These are phyloP conservation scores for Didymella exigua DNA, from an alignment of 2,329 filamentous ascomycete species.

Conservation along the genomic window DNA sequence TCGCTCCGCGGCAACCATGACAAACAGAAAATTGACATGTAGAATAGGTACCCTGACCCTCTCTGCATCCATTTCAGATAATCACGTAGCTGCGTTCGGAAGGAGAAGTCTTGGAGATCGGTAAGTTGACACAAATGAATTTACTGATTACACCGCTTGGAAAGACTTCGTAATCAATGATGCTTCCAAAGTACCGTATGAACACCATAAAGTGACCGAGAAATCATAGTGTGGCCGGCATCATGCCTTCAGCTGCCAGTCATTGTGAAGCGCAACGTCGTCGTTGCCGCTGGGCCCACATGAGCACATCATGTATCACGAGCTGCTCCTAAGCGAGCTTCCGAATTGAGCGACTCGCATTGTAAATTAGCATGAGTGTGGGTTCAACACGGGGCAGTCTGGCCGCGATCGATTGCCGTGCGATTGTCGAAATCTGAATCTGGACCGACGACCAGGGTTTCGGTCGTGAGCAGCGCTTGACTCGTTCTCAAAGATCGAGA, in stretches of 20 bases:
- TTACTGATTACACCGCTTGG: neutral
- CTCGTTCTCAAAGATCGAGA: slow-evolving; percentile 1
- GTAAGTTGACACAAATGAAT: neutral
- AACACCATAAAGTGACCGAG: slow-evolving; percentile 1
- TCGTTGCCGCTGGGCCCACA: slow-evolving; percentile 13
- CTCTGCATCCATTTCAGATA: neutral
- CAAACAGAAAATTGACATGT: neutral
- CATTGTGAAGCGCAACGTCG: slow-evolving; percentile 5
- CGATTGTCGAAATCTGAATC: slow-evolving; percentile 21
- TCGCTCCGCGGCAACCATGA: neutral
- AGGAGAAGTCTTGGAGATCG: neutral
- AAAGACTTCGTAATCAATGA: neutral
- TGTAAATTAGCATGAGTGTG: neutral
- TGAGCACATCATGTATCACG: neutral
- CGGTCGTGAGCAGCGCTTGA: slow-evolving; percentile 16
- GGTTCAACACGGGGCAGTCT: slow-evolving; percentile 1
- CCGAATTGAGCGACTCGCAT: slow-evolving; percentile 8
- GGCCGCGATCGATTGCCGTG: slow-evolving; percentile 13
- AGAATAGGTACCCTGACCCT: neutral
- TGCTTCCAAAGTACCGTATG: neutral
- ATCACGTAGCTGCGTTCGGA: neutral
- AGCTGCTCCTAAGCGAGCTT: slow-evolving; percentile 5
- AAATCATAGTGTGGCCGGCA: slow-evolving; percentile 2
- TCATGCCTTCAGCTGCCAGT: slow-evolving; percentile 8
- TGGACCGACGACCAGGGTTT: slow-evolving; percentile 19